phyloP scores from a whole-genome alignment of 1,284 basidiomycete species.

The Boletus smithii region DNA sequence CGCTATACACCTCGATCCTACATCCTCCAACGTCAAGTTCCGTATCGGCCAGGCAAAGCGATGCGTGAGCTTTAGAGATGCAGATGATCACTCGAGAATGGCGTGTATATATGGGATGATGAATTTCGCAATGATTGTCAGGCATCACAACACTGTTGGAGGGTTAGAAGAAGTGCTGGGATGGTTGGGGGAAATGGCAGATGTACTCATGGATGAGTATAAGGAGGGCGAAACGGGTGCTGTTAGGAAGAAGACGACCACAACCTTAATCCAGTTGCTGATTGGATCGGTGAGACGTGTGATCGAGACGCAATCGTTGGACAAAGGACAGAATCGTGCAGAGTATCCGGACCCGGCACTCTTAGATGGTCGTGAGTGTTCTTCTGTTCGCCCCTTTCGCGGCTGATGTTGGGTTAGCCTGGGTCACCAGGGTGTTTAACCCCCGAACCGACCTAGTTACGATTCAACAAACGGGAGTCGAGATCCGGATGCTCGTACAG shows the following conservation, averaged over 20 bases:
- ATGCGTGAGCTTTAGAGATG: constrained; percentile 68
- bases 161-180: constrained; percentile 52
- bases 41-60: constrained; percentile 60
- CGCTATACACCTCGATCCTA: constrained; percentile 71
- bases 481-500: constrained; percentile 45
- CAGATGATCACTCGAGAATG: constrained; percentile 68
- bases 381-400: not conserved
- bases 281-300: constrained; percentile 62
- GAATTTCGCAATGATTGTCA: constrained; percentile 68
- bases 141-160: constrained; percentile 51
- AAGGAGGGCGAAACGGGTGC: constrained; percentile 26
- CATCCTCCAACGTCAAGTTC: constrained; percentile 46
- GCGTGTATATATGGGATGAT: constrained; percentile 77
- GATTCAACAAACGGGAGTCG: constrained; percentile 31
- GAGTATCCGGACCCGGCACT: constrained; percentile 68
- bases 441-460: constrained; percentile 37
- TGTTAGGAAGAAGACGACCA: constrained; percentile 19
- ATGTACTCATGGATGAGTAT: constrained; percentile 59
- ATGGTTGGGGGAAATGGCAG: constrained; percentile 70
- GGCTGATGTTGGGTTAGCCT: constrained; percentile 42
- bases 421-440: constrained; percentile 61
- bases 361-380: constrained; percentile 55
- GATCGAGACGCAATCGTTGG: constrained; percentile 50
- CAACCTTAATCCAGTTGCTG: constrained; percentile 47
- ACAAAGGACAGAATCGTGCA: constrained; percentile 24